phyloP scores from a whole-genome alignment of 306 rosid species.

The Casuarina glauca region DNA sequence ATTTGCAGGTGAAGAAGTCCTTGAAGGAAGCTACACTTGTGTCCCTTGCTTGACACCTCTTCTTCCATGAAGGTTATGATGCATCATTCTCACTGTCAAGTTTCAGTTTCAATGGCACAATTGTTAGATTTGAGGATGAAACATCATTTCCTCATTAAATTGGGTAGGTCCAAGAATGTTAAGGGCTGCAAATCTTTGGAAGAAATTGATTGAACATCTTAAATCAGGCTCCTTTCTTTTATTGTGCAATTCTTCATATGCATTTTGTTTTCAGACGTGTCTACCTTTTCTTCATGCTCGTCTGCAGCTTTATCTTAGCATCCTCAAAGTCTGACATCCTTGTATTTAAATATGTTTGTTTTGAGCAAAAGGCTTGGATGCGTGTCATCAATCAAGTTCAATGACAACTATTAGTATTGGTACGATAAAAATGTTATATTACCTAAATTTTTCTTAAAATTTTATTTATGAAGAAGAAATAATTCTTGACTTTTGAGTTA shows the following conservation, averaged over 20 bases:
- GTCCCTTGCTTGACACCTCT: slow-evolving; percentile 19
- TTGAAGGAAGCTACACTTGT: slow-evolving; percentile 80
- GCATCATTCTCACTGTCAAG: slow-evolving; percentile 20
- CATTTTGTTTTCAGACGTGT: no score
- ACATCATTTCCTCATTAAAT: slow-evolving; percentile 36
- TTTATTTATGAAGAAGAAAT: no score
- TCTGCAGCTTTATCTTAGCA: no score
- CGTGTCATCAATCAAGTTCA: no score
- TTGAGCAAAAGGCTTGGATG: no score
- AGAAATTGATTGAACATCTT: slow-evolving; percentile 3
- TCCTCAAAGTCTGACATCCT: no score
- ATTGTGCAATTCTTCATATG: not conserved
- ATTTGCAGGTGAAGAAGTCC: slow-evolving; percentile 97
- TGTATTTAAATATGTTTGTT: no score
- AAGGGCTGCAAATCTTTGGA: not conserved
- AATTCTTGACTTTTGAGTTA: no score
- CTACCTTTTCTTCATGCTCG: no score
- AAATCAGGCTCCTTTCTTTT: not conserved
- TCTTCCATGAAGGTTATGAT: slow-evolving; percentile 5
- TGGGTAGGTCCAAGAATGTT: slow-evolving; percentile 10
- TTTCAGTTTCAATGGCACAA: slow-evolving; percentile 92
- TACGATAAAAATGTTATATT: no score
- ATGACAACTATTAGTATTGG: no score
- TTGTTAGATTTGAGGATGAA: slow-evolving; percentile 87
- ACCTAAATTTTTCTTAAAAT: no score